Percentiles rank a stretch among this genome's conserved stretches.
phyloP scores from a whole-genome alignment of 805 yeast species.

The Suhomyces sp. region DNA sequence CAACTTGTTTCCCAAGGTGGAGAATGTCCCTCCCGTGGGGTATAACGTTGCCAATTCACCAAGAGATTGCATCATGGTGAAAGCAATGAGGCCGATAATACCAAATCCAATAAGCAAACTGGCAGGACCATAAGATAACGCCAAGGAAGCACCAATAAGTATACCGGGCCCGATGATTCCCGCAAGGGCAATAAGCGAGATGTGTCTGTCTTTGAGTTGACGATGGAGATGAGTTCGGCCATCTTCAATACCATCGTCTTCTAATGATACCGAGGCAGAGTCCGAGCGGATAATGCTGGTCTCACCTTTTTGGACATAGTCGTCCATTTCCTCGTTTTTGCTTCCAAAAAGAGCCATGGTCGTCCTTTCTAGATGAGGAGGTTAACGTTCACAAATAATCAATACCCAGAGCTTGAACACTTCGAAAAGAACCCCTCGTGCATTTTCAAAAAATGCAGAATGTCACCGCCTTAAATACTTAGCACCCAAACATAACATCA shows the following conservation, averaged over 20 bases:
- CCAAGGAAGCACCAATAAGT: conserved; percentile 53
- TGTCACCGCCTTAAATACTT: no score
- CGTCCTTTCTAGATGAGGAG: no score
- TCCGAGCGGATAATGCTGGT: conserved; percentile 1
- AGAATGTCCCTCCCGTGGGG: conserved; percentile 53
- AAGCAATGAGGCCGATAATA: conserved; percentile 51
- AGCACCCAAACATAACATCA: no score
- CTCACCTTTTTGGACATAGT: conserved; percentile 1
- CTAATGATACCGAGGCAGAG: conserved; percentile 3
- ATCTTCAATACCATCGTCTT: conserved; percentile 7
- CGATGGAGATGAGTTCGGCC: conserved; percentile 13
- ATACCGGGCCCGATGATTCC: conserved; percentile 65
- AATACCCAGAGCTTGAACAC: no score
- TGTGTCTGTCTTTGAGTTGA: conserved; percentile 46
- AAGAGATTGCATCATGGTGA: conserved; percentile 53
- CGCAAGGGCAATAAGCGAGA: conserved; percentile 52
- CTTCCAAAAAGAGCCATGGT: no score
- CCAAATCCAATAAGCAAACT: conserved; percentile 53
- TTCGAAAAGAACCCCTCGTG: no score
- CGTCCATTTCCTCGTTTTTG: no score
- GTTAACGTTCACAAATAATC: no score
- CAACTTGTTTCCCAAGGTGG: conserved; percentile 50
- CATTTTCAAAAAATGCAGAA: no score
- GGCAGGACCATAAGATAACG: conserved; percentile 51
- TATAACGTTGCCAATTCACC: conserved; percentile 57